These are phyloP conservation scores for Salvia rosmarinus DNA, from an alignment of 257 asterid genomes.

Conservation along the genomic window DNA sequence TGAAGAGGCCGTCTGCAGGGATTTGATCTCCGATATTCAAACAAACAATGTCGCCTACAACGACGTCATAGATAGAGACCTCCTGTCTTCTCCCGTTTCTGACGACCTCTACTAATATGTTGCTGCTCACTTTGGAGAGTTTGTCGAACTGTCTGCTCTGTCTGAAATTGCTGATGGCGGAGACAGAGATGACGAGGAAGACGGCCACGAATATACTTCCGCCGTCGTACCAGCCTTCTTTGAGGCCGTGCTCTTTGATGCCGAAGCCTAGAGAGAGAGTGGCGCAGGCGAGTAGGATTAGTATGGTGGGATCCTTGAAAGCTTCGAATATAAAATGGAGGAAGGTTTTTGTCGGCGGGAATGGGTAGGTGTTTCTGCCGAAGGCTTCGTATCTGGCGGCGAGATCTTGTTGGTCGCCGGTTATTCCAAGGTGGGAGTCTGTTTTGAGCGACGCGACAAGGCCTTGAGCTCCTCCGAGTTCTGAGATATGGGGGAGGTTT, in stretches of 20 bases:
- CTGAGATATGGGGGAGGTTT: background rate
- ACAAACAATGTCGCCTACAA: slow-evolving; percentile 42
- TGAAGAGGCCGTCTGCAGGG: slow-evolving; percentile 51
- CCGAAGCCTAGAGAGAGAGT: slow-evolving; percentile 47
- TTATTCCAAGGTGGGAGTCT: slow-evolving; percentile 31
- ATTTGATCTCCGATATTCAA: slow-evolving; percentile 52
- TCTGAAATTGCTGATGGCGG: slow-evolving; percentile 44
- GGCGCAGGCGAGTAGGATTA: slow-evolving; percentile 39
- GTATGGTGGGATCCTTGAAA: slow-evolving; percentile 43
- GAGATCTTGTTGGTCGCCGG: slow-evolving; percentile 27
- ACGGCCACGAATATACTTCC: slow-evolving; percentile 49
- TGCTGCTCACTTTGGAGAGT: slow-evolving; percentile 37
- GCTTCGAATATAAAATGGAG: slow-evolving; percentile 39
- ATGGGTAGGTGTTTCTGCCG: slow-evolving; percentile 34
- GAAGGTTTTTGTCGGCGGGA: slow-evolving; percentile 27
- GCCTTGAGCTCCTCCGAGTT: slow-evolving; percentile 38
- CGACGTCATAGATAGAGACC: slow-evolving; percentile 38
- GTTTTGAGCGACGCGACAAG: slow-evolving; percentile 27
- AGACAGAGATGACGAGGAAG: slow-evolving; percentile 40
- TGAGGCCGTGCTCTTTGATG: slow-evolving; percentile 42
- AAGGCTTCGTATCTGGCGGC: slow-evolving; percentile 33
- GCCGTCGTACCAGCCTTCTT: slow-evolving; percentile 50
- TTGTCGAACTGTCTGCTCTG: slow-evolving; percentile 39
- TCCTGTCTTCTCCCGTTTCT: slow-evolving; percentile 38
- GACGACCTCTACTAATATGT: slow-evolving; percentile 31